Evolutionary conservation across 2,329 filamentous ascomycete species (phyloP), one percentile per base, ranked within the genome.

Genomic region (Chrysoporthe deuterocubensis): DNA sequence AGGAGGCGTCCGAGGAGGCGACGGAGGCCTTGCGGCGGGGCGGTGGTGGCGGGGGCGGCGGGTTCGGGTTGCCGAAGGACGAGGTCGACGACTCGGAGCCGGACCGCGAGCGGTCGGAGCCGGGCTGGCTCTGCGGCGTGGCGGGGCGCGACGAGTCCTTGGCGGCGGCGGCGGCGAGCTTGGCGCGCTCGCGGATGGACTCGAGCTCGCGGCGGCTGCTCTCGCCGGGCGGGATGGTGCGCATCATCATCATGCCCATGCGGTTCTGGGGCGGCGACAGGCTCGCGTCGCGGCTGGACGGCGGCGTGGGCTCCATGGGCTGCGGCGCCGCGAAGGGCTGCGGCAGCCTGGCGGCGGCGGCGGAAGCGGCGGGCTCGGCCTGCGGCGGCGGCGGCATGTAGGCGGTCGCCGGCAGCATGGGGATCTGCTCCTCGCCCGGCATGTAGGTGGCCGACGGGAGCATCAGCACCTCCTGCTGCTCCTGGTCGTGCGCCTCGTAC

Each of bases 131-230:
- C 16, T 57, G 56, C 6, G 68, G 61, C 3, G 68, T 65, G 8
- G 62, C 42, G 4, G 65, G 62, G 13, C 58, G 64, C 14, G 16
- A 32, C 14, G 16, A 32, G 32, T 62, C 65, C 18, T 63, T 62
- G 4, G 62, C 62, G 9, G 50, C 44, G 8, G 68, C 68, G 9
- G 34, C 44, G 8, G 68, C 68, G 9, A 42, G 44, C n/a, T 56
- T 65, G 26, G 68, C 68, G 21, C 67, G 65, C 62, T 69, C 68
- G 6, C 68, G 65, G 54, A 69, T 65, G 13, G 62, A 65, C n/a
- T 69, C 68, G 57, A 69, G 60, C 58, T 69, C 68, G n/a, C 68
- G 62, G 3, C 68, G 60, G 66, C 62, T 69, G 32, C 68, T 67
- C 32, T 69, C 59, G 14, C 68, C 68, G 1, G 68, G 68, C 9